Base-by-base conservation (phyloP, 805 yeast genomes). In the Saccharomyces jurei region DNA sequence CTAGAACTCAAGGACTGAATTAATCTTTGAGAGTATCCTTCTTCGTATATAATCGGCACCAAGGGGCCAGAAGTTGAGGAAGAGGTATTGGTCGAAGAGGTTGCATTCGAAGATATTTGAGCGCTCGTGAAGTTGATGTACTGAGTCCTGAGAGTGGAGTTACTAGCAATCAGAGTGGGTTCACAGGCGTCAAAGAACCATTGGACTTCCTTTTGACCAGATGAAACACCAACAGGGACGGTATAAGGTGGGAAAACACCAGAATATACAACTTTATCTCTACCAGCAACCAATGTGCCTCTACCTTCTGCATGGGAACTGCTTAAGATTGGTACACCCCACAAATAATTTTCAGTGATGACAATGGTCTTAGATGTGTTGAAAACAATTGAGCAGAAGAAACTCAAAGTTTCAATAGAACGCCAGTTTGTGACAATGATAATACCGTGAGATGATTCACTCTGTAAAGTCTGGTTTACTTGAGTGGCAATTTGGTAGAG, bases 21-120 rank as follows among this genome's bases (percentile, higher is more conserved):
- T 51, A 64, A 52, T 6, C 50, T 46, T 13, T 52, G 49, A 32
- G 65, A 53, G 52, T 58, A 56, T 51, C 59, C 63, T 17, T 63
- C 68, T 49, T 66, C 65, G 57, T 60, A 60, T 31, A 66, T 56
- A 31, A 67, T 60, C 51, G 70, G 70, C 4, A 68, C 68, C 11
- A 56, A 51, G 9, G 66, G 58, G 21, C 55, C 6, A 1, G 51
- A 26, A 27, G 52, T n/a, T 32, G 41, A 36, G 2, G 44, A 36
- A 49, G 41, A 13, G 17, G 44, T 13, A 27, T 52, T 30, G 44
- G 52, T 9, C 31, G 44, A 1, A 17, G 46, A 25, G 13, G 49
- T 21, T 28, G 32, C 30, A 30, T 50, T 52, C 10, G 50, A 30
- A 36, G 13, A 55, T 41, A 48, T 56, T 57, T 28, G 58, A 8